Base-by-base conservation (phyloP, 2,329 filamentous ascomycete species). In the Seiridium cupressi region DNA sequence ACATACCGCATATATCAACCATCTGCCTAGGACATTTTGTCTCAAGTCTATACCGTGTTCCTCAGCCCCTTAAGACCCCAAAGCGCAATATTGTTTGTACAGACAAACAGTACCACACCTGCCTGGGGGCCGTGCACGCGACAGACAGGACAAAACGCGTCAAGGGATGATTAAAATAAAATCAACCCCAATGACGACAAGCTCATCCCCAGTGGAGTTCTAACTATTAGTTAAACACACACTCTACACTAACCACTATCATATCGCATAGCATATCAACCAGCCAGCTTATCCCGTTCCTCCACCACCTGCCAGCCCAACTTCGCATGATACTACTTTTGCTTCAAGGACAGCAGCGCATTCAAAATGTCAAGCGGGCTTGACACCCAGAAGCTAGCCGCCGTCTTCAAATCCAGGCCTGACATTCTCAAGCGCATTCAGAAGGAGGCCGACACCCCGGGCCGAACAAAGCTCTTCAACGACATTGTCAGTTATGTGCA, bases 341-440 rank as follows among this genome's bases (percentile, higher is more conserved):
- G 51, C 11, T 38, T 18, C 53, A n/a, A 44, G 38, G 53, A n/a
- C 31, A 35, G 53, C 53, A 38, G 18, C 53, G 5, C 38, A 18
- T 26, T 31, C 36, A 38, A 57, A 44, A 83, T 82, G 79, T 67
- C 77, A 57, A 68, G 71, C 59, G 66, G 71, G 58, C 79, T 87
- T 47, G 82, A 86, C 66, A 72, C 70, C 61, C 72, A 84, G 69
- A 80, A 75, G 68, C 74, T 87, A 58, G 74, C 73, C 61, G 73
- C 76, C 59, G 79, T 86, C 64, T 87, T 88, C 69, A 73, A 80
- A 60, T 77, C 81, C 44, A 78, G 84, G 54, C 83, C 83, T 5
- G 84, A 88, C 63, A 82, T 88, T 61, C 67, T 87, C 18, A 70
- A 79, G 10, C 78, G 77, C 60, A 86, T 88, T 66, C 73, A 79